phyloP scores from a whole-genome alignment of 2,329 filamentous ascomycete genomes.

The Alternaria hordeiaustralica region DNA sequence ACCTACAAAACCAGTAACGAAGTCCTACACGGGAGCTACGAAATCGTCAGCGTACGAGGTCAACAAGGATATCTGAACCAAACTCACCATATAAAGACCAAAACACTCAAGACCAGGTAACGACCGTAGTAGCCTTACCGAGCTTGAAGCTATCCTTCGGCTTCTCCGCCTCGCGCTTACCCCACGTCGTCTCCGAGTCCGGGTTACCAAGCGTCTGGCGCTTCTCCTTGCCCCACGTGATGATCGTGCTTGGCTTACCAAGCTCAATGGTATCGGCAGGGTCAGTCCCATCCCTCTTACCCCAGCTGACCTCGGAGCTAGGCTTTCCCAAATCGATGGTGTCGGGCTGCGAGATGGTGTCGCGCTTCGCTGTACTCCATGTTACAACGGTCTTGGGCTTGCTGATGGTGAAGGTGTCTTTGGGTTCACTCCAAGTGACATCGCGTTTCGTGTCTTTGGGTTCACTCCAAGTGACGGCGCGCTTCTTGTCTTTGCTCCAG shows the following conservation, averaged over 20 bases:
- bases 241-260: neutral
- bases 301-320: slow-evolving; percentile 17
- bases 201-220: slow-evolving; percentile 13
- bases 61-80: neutral
- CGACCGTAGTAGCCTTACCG: slow-evolving; percentile 18
- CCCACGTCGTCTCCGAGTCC: slow-evolving; percentile 22
- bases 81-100: neutral
- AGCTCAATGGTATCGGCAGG: slow-evolving; percentile 12
- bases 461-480: neutral
- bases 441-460: slow-evolving; percentile 9
- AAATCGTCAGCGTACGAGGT: neutral
- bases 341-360: neutral
- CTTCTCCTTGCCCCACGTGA: slow-evolving; percentile 17
- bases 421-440: neutral
- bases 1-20: neutral
- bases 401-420: slow-evolving; percentile 7
- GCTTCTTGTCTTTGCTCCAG: slow-evolving; percentile 25
- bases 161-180: slow-evolving; percentile 18
- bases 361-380: slow-evolving; percentile 4
- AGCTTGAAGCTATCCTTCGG: slow-evolving; percentile 22
- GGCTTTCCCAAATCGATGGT: neutral
- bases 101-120: slow-evolving; percentile 22
- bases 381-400: neutral
- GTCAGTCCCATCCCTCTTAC: neutral
- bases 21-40: neutral